phyloP scores from a whole-genome alignment of 805 yeast genomes.

The Ogataea allantospora region DNA sequence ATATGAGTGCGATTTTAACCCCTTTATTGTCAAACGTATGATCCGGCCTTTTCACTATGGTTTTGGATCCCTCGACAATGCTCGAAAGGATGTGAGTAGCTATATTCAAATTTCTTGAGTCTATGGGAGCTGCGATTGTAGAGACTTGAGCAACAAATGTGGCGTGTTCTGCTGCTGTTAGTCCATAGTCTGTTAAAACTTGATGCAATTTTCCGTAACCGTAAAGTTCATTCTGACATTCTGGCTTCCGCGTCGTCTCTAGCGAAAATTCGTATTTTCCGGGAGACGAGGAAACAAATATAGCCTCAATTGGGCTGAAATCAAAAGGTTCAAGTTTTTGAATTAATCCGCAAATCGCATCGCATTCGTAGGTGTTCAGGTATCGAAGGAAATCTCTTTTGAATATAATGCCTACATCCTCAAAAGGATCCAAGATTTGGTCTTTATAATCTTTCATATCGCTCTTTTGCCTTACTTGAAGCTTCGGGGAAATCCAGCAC shows the following conservation, averaged over 20 bases:
- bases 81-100: conserved; percentile 51
- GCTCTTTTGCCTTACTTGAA: conserved; percentile 14
- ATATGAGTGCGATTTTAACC: conserved; percentile 30
- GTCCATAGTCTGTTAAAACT: conserved; percentile 35
- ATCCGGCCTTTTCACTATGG: conserved; percentile 21
- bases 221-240: conserved; percentile 24
- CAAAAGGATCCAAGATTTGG: conserved; percentile 4
- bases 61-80: conserved; percentile 34
- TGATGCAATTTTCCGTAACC: conserved; percentile 51
- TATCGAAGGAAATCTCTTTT: conserved; percentile 45
- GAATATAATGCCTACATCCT: conserved; percentile 36
- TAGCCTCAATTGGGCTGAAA: conserved; percentile 48
- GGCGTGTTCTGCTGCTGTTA: conserved; percentile 24
- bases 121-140: conserved; percentile 48
- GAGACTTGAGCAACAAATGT: conserved; percentile 46
- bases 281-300: conserved; percentile 57
- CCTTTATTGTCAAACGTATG: conserved; percentile 15
- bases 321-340: conserved; percentile 36
- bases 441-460: conserved; percentile 4
- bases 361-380: conserved; percentile 41
- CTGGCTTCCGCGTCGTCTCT: conserved; percentile 9
- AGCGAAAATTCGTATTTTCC: conserved; percentile 32
- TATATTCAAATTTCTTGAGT: conserved; percentile 34
- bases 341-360: conserved; percentile 30
- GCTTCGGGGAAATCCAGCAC: conserved; percentile 59